phyloP scores from a whole-genome alignment of 2,329 filamentous ascomycete genomes.

The Talaromyces sp. region DNA sequence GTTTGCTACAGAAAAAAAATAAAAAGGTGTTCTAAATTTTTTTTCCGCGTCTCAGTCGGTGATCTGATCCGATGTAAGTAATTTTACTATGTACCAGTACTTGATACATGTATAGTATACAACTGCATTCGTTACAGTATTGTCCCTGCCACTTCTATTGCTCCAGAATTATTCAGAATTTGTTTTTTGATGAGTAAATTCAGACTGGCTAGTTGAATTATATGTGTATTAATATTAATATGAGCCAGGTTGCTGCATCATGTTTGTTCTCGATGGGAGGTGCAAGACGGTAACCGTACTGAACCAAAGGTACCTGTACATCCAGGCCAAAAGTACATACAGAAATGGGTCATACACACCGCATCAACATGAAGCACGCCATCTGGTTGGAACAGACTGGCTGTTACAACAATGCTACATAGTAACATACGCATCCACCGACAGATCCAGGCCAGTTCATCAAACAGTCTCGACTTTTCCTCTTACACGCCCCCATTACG shows the following conservation, averaged over 20 bases:
- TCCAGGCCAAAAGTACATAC: background rate
- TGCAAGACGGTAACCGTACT: background rate
- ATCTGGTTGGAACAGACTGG: background rate
- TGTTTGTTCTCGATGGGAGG: background rate
- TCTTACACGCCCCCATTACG: background rate
- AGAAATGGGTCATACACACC: background rate
- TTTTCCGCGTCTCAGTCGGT: constrained; percentile 4
- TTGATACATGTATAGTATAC: background rate
- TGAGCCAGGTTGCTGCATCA: background rate
- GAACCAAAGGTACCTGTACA: background rate
- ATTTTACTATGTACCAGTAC: background rate
- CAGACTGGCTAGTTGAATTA: too few relatives aligned
- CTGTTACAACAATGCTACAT: constrained; percentile 3
- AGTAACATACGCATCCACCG: constrained; percentile 7
- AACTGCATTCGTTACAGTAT: constrained; percentile 6
- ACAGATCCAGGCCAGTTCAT: background rate
- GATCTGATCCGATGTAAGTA: constrained; percentile 12
- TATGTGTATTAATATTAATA: background rate
- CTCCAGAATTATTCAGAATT: background rate
- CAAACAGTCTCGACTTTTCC: background rate
- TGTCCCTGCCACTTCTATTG: background rate
- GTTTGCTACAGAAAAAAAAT: constrained; percentile 4
- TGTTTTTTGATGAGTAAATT: background rate
- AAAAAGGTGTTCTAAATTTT: constrained; percentile 3
- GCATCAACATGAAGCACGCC: constrained; percentile 7